Evolutionary conservation across 2,329 filamentous ascomycete species (phyloP).

Genomic region (Fusarium coicis): DNA sequence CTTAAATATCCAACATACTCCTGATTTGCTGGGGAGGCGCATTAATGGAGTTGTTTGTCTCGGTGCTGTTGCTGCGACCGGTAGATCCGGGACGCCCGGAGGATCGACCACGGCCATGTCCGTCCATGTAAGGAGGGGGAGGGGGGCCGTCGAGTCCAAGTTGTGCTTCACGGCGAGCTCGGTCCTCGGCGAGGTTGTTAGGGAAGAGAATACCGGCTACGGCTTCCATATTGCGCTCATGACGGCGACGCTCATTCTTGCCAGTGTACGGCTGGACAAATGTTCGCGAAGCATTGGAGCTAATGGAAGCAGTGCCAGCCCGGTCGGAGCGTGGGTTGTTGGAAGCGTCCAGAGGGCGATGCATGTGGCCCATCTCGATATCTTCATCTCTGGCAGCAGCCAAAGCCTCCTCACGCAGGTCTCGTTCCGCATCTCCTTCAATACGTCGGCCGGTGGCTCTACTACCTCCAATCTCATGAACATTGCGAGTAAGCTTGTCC

Average conservation of each 20-base stretch:
- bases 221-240: constrained; percentile 56
- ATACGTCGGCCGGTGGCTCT: constrained; percentile 55
- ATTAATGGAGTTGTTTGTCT: constrained; percentile 58
- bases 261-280: constrained; percentile 50
- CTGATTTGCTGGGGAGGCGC: constrained; percentile 64
- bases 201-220: constrained; percentile 63
- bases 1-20: constrained; percentile 68
- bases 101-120: constrained; percentile 35
- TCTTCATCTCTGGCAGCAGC: constrained; percentile 45
- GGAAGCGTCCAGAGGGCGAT: constrained; percentile 26
- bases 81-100: constrained; percentile 45
- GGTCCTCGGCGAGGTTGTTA: constrained; percentile 46
- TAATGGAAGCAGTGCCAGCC: constrained; percentile 44
- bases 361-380: constrained; percentile 54
- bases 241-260: constrained; percentile 57
- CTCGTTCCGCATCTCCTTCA: constrained; percentile 54
- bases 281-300: constrained; percentile 19
- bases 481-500: constrained; percentile 65
- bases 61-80: constrained; percentile 58
- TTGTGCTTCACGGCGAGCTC: constrained; percentile 51
- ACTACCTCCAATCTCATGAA: constrained; percentile 64
- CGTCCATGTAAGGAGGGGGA: constrained; percentile 54
- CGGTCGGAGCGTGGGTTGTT: constrained; percentile 48
- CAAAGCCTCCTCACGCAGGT: constrained; percentile 48
- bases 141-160: constrained; percentile 57